Percentiles rank a stretch among this genome's conserved stretches.
phyloP scores from a whole-genome alignment of 371 early-diverging fungal species.

The Basidiobolus meristosporus region DNA sequence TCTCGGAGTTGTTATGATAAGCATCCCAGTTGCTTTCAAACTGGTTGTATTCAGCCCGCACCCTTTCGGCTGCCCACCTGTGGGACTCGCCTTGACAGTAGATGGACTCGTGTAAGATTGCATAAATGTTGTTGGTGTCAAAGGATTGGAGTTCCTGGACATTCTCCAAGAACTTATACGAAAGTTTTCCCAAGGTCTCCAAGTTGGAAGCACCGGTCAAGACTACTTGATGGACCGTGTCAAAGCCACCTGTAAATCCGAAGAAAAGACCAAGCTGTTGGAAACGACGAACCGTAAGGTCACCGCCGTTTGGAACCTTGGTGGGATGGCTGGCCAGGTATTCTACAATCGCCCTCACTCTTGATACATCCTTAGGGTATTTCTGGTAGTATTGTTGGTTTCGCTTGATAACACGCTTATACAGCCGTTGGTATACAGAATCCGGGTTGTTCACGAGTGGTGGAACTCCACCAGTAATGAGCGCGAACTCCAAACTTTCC shows the following conservation, averaged over 20 bases:
- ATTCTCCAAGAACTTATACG: constrained; percentile 19
- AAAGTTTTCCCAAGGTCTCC: constrained; percentile 19
- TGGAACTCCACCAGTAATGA: no score
- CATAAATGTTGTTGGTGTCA: constrained; percentile 44
- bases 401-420: no score
- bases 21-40: no score
- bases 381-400: no score
- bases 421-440: no score
- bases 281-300: constrained; percentile 42
- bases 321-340: constrained; percentile 22
- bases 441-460: no score
- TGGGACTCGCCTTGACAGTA: constrained; percentile 41
- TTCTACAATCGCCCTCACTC: constrained; percentile 32
- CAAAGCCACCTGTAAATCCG: constrained; percentile 47
- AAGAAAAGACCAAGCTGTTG: constrained; percentile 47
- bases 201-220: constrained; percentile 25
- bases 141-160: constrained; percentile 21
- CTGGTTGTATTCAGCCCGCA: no score
- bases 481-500: no score
- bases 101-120: constrained; percentile 46
- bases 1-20: no score
- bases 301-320: constrained; percentile 38
- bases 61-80: constrained; percentile 49
- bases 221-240: constrained; percentile 31
- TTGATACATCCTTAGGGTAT: constrained; percentile 34